These are phyloP conservation scores for Marasmius sp. DNA, from an alignment of 1,284 basidiomycete genomes.

Conservation along the genomic window DNA sequence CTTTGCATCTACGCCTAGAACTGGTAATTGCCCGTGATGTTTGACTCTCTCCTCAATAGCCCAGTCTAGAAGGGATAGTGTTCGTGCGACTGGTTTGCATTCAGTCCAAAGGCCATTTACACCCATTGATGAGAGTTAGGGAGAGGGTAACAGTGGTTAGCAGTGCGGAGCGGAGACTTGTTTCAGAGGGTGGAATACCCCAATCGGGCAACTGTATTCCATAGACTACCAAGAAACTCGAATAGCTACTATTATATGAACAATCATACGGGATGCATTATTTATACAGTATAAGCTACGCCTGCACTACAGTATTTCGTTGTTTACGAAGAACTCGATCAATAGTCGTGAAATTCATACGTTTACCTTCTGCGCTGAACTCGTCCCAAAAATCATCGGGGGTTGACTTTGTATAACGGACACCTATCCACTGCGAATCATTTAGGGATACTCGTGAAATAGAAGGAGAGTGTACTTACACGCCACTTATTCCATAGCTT, in stretches of 20 bases:
- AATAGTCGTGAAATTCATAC: not conserved
- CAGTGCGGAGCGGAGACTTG: not conserved
- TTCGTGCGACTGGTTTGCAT: not conserved
- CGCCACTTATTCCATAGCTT: slow-evolving; percentile 20
- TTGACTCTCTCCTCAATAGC: not conserved
- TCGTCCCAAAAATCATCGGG: not conserved
- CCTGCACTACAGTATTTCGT: not conserved
- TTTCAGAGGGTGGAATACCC: not conserved
- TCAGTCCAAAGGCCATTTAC: not conserved
- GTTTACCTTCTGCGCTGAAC: not conserved
- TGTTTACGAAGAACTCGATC: not conserved
- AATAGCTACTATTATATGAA: not conserved
- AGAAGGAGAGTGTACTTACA: slow-evolving; percentile 7
- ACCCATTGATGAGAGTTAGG: not conserved
- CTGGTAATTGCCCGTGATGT: not conserved
- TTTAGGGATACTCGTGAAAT: not conserved
- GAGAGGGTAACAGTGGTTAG: not conserved
- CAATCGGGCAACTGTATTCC: not conserved
- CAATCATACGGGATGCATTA: not conserved
- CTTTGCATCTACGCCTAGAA: not conserved
- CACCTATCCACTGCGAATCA: slow-evolving; percentile 14
- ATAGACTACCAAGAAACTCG: not conserved
- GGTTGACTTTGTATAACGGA: slow-evolving; percentile 5
- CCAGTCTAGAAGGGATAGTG: not conserved
- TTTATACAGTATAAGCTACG: too few relatives aligned